Base-by-base conservation (phyloP, 352 stramenopile species). In the Pythium rhizo-oryzae region DNA sequence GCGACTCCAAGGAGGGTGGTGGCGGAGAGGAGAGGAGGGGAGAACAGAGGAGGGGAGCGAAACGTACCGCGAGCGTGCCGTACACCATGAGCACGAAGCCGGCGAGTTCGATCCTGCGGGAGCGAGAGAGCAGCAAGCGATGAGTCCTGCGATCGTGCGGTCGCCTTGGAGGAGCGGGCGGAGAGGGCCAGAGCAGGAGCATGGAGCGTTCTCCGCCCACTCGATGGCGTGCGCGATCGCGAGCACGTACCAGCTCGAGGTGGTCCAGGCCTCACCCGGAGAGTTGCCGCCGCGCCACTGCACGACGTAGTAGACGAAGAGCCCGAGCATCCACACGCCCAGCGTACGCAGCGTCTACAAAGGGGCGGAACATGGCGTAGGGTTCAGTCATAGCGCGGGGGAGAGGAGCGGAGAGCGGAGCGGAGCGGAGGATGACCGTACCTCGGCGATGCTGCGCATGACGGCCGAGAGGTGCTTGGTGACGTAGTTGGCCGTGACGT, bases 401-500 rank as follows among this genome's bases (percentile, higher is more conserved):
- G 47, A 53, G n/a, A 2, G n/a, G 47, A 8, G 53, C 18, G 16
- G 11, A 59, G 18, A 18, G 30, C 44, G 53, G 53, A 59, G 53
- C 8, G 35, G 35, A 41, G 18, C 2, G 18, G 7, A 50, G 1
- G 8, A 50, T 49, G 43, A 49, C 23, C 67, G n/a, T 61, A 93
- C 85, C 81, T 93, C 87, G 46, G 78, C 69, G 56, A 95, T 95
- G 68, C 82, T 91, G 47, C 87, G 85, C 77, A 95, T 91, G 71
- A 93, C 84, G 1, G 85, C 82, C 30, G 84, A 92, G 16, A 95
- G 73, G 64, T 95, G 86, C 76, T 95, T 95, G 50, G 87, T 95
- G 13, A 95, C 87, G 72, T 93, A 93, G 65, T 92, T 95, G 37
- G 72, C 87, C 6, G 84, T 90, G 30, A 92, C 86, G 51, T 95